These are phyloP conservation scores for Gentiana dahurica DNA, from an alignment of 257 asterid genomes.

Conservation along the genomic window DNA sequence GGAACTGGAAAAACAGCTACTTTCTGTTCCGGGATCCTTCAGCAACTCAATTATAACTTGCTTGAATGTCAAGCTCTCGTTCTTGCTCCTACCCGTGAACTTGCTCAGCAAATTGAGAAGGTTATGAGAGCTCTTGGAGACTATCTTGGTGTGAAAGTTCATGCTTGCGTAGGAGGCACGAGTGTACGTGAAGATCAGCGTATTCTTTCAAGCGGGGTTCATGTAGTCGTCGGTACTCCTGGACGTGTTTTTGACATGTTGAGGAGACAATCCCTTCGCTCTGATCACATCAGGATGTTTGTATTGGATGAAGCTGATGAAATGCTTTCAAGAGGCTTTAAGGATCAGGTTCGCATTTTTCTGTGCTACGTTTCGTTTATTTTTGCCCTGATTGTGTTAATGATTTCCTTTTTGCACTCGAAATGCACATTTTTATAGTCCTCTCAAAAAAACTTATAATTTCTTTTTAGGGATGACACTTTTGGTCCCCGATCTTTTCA, in stretches of 20 bases:
- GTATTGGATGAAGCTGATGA: slow-evolving; percentile 46
- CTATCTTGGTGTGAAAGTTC: slow-evolving; percentile 43
- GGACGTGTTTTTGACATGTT: slow-evolving; percentile 45
- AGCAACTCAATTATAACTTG: slow-evolving; percentile 29
- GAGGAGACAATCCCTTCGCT: slow-evolving; percentile 36
- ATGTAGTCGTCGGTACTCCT: slow-evolving; percentile 40
- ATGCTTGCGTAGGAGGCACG: slow-evolving; percentile 48
- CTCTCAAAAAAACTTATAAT: too few relatives aligned
- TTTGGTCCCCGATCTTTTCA: too few relatives aligned
- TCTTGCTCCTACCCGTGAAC: slow-evolving; percentile 47
- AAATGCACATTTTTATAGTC: too few relatives aligned
- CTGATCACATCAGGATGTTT: slow-evolving; percentile 34
- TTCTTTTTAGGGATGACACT: too few relatives aligned
- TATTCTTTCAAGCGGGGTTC: slow-evolving; percentile 35
- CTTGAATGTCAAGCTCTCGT: slow-evolving; percentile 40
- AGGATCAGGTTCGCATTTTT: slow-evolving; percentile 27
- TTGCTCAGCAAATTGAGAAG: slow-evolving; percentile 46
- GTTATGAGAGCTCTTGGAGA: slow-evolving; percentile 46
- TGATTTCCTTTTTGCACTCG: too few relatives aligned
- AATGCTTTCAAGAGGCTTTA: slow-evolving; percentile 43
- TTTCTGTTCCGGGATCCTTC: slow-evolving; percentile 43
- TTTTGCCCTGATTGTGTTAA: too few relatives aligned
- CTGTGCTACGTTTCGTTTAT: too few relatives aligned
- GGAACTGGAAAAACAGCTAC: slow-evolving; percentile 40
- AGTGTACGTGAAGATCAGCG: slow-evolving; percentile 41